These are phyloP conservation scores for Waltergamsia citrina DNA, from an alignment of 2,329 filamentous ascomycete species.

Conservation along the genomic window DNA sequence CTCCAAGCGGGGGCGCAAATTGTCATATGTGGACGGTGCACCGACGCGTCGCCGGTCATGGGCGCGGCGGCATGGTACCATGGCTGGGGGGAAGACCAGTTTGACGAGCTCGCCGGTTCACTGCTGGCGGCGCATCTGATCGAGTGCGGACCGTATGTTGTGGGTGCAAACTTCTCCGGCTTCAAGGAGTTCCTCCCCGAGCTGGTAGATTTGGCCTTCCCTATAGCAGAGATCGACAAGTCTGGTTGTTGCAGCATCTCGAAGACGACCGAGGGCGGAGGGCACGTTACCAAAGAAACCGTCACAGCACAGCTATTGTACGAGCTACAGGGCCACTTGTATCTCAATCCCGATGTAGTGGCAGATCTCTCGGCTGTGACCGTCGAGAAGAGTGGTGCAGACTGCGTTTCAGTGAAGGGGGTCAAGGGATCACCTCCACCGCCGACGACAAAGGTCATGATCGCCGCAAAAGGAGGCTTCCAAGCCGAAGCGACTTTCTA, in stretches of 20 bases:
- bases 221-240: conserved; percentile 25
- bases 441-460: conserved; percentile 22
- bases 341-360: conserved; percentile 33
- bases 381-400: conserved; percentile 32
- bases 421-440: conserved; percentile 18
- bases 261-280: conserved; percentile 20
- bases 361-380: conserved; percentile 23
- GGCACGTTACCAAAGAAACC: conserved; percentile 24
- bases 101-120: conserved; percentile 39
- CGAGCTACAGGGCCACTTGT: conserved; percentile 33
- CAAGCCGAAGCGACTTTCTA: conserved; percentile 35
- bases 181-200: conserved; percentile 21
- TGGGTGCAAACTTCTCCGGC: conserved; percentile 44
- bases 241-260: conserved; percentile 23
- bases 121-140: conserved; percentile 43
- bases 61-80: conserved; percentile 48
- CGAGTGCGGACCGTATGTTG: conserved; percentile 44
- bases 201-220: conserved; percentile 21
- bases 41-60: conserved; percentile 42
- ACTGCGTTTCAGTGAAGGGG: conserved; percentile 20
- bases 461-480: conserved; percentile 32
- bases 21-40: conserved; percentile 36
- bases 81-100: conserved; percentile 40
- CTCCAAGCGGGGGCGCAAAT: conserved; percentile 33
- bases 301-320: conserved; percentile 30